Evolutionary conservation across 306 rosid genomes (phyloP), one percentile per base, ranked within the genome.

Genomic region (Dryas octopetala): DNA sequence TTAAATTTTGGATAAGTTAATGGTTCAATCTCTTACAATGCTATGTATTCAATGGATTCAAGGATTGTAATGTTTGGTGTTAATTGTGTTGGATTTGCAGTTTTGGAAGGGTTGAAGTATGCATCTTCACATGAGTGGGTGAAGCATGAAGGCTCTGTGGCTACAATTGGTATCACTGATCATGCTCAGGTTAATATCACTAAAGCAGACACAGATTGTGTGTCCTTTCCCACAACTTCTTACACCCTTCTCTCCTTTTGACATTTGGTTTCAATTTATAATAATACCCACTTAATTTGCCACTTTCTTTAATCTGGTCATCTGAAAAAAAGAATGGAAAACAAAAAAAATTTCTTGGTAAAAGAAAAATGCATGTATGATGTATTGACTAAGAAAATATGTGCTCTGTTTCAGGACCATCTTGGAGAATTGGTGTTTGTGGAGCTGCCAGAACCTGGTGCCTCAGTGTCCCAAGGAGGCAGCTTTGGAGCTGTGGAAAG

Each of bases 81-180:
- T 10, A 8, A 32, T 32, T 32, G 38, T 74, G 44, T 19, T 76
- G 64, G 51, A 58, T 74, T 65, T 71, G 80, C 80, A 96, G 99
- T 96, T 60, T 77, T 96, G 92, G 99, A 92, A 73, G 98, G 98
- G 48, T 83, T 96, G 76, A 96, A 96, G 89, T 96, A 96, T 71
- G 86, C 99, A 43, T 60, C 93, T 76, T 92, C 99, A 47, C 99
- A 96, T 74, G 99, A 96, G 81, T 96, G 99, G 99, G 97, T 92
- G 55, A 96, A 92, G 76, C 99, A 96, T 51, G 99, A 96, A 72
- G 99, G 99, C 64, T 10, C 92, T 4, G 91, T 92, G 12, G 97
- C 96, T 63, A 88, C 98, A 44, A 45, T 92, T 77, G 99, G 99
- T 59, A 90, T 96, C 82, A 89, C 96, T 28, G 90, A 89, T 70